Percentiles rank a stretch among this genome's conserved stretches.
These are phyloP conservation scores for Trypanosoma boissoni DNA, from an alignment of 208 protist species.

Conservation along the genomic window DNA sequence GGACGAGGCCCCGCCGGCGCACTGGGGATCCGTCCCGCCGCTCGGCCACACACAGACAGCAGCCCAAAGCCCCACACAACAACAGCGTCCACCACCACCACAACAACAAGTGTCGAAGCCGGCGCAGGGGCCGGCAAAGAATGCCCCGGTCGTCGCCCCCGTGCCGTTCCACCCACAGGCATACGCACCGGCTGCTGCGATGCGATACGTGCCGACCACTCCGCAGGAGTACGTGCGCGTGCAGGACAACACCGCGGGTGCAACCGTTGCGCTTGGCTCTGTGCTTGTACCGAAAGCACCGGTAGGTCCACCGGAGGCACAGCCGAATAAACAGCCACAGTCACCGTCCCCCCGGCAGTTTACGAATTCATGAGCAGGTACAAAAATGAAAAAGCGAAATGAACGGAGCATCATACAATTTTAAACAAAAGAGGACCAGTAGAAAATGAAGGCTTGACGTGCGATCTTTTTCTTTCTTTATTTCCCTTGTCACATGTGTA, in stretches of 20 bases:
- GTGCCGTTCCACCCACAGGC: constrained; percentile 70
- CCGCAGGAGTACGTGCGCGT: constrained; percentile 83
- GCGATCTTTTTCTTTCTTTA: neutral
- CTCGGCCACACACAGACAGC: constrained; percentile 4
- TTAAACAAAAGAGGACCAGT: neutral
- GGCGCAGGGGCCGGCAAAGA: constrained; percentile 8
- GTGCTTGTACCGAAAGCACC: constrained; percentile 49
- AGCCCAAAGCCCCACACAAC: no score
- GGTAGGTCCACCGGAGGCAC: constrained; percentile 2
- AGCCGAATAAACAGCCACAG: constrained; percentile 3
- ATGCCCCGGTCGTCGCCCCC: constrained; percentile 42
- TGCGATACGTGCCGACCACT: constrained; percentile 19
- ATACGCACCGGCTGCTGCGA: constrained; percentile 31
- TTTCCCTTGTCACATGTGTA: neutral
- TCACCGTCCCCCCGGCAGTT: no score
- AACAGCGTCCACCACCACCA: no score
- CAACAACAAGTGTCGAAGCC: constrained; percentile 15
- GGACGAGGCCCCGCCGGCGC: constrained; percentile 24
- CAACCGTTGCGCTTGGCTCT: constrained; percentile 64
- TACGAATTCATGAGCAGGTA: neutral
- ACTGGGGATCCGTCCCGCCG: constrained; percentile 49
- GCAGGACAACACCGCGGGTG: constrained; percentile 53
- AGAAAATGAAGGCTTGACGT: constrained; percentile 6
- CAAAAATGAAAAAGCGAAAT: neutral
- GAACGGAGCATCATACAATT: neutral